These are phyloP conservation scores for Microbotryum scabiosae DNA, from an alignment of 1,284 basidiomycete species.

Conservation along the genomic window DNA sequence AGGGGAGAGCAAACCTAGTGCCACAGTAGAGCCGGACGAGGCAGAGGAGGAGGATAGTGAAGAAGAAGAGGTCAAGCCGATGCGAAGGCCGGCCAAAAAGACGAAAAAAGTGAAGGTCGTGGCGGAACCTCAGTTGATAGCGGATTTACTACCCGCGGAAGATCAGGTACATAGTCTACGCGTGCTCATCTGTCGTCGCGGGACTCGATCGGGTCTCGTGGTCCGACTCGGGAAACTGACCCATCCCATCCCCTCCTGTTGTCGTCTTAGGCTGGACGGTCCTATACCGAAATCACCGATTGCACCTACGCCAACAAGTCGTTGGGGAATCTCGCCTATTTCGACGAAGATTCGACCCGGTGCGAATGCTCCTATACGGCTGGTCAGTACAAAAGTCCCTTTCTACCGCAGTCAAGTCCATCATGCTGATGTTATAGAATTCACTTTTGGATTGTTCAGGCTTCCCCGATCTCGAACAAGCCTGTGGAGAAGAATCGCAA, in stretches of 20 bases:
- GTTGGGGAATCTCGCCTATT: slow-evolving; percentile 50
- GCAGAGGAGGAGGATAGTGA: slow-evolving; percentile 9
- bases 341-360: slow-evolving; percentile 81
- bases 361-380: slow-evolving; percentile 80
- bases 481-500: slow-evolving; percentile 81
- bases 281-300: slow-evolving; percentile 62
- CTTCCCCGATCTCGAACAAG: slow-evolving; percentile 52
- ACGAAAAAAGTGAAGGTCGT: slow-evolving; percentile 13
- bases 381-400: slow-evolving; percentile 51
- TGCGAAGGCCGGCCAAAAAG: slow-evolving; percentile 1
- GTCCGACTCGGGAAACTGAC: neutral
- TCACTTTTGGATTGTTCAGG: slow-evolving; percentile 26
- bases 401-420: neutral
- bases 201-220: neutral
- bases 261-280: slow-evolving; percentile 50
- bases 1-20: neutral
- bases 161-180: slow-evolving; percentile 40
- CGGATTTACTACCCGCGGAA: slow-evolving; percentile 65
- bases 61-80: neutral
- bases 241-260: neutral
- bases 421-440: neutral
- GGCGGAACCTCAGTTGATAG: slow-evolving; percentile 50
- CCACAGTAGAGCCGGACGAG: neutral
- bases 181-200: too few species aligned
- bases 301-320: slow-evolving; percentile 85